Conservation (phyloP, 352 stramenopile species). For the Hyaloperonospora arabidopsidis region DNA sequence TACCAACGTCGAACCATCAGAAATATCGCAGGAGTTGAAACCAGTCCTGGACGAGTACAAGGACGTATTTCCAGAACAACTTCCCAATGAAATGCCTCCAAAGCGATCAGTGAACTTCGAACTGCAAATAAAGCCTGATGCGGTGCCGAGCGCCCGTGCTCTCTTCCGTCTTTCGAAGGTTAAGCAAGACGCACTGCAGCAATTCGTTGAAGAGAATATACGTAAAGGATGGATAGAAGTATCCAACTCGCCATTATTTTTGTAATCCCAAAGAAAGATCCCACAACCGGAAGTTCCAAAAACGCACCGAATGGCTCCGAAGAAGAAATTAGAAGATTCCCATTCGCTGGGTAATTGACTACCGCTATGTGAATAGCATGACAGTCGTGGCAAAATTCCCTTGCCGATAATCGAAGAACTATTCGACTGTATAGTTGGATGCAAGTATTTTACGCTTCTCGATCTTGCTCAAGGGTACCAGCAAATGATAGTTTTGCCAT, state of each 20-base stretch:
- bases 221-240: constrained; percentile 22
- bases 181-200: constrained; percentile 9
- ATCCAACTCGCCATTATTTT: constrained; percentile 25
- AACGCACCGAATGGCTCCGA: constrained; percentile 13
- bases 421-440: not conserved
- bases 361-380: constrained; percentile 1
- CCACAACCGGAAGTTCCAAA: constrained; percentile 4
- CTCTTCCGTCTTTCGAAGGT: constrained; percentile 14
- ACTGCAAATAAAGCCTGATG: constrained; percentile 19
- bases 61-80: constrained; percentile 16
- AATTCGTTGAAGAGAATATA: constrained; percentile 15
- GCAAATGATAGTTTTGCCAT: constrained; percentile 2
- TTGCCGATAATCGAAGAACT: not conserved
- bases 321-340: constrained; percentile 9
- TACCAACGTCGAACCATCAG: not conserved
- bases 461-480: constrained; percentile 4
- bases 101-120: constrained; percentile 14
- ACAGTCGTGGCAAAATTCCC: not conserved
- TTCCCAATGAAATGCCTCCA: constrained; percentile 12
- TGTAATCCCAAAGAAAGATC: constrained; percentile 19
- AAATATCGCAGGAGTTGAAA: not conserved
- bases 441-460: not conserved
- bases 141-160: constrained; percentile 5
- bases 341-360: constrained; percentile 6
- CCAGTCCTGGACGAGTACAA: constrained; percentile 1